These are phyloP conservation scores for Suhomyces taliae DNA, from an alignment of 1,139 yeast genomes.

Conservation along the genomic window DNA sequence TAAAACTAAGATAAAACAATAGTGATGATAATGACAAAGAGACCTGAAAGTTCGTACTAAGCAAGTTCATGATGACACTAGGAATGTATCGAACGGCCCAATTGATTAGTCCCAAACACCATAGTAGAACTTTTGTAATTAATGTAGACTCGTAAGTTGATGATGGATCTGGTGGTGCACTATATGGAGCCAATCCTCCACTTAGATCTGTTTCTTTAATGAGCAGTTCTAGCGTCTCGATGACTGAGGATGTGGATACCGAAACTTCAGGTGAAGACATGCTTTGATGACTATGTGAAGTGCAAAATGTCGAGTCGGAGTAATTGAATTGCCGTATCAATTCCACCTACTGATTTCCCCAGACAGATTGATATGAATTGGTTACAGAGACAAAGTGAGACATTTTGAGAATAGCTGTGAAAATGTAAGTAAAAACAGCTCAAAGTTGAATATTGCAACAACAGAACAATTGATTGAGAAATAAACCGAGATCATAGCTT, in stretches of 20 bases:
- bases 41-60: constrained; percentile 33
- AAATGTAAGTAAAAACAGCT: neutral
- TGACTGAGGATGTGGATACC: neutral
- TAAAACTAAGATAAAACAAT: constrained; percentile 19
- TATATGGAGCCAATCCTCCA: neutral
- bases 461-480: too few species aligned
- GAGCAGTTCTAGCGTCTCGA: neutral
- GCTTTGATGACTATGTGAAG: neutral
- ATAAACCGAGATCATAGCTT: too few species aligned
- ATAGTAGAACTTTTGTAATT: neutral
- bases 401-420: neutral
- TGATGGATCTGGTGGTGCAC: neutral
- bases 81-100: constrained; percentile 24
- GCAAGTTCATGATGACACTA: constrained; percentile 20
- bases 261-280: neutral
- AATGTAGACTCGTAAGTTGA: neutral
- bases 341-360: neutral
- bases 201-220: neutral
- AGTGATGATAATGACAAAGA: constrained; percentile 38
- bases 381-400: neutral
- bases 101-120: constrained; percentile 17
- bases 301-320: neutral
- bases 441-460: neutral
- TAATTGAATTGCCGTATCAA: neutral
- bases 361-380: neutral